A percentile compares a stretch with the other conserved stretches of the same genome.
These are phyloP conservation scores for Dactylorhiza incarnata DNA, from an alignment of 106 monocot genomes.

Conservation along the genomic window DNA sequence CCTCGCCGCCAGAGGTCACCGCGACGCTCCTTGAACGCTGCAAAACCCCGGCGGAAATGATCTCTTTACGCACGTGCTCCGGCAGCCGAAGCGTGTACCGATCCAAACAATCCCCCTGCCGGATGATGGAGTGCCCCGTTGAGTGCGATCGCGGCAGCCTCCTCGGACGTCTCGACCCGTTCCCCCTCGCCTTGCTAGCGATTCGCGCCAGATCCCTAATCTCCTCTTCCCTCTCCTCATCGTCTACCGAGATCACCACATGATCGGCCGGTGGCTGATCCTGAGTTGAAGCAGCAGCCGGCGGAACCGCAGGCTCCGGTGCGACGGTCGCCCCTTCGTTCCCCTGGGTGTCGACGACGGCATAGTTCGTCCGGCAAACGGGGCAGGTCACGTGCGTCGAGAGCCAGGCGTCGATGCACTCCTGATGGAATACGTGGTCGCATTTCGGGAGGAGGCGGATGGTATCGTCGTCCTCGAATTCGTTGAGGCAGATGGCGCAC, in stretches of 20 bases:
- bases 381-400: conserved; percentile 81
- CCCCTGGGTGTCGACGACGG: neutral
- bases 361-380: conserved; percentile 72
- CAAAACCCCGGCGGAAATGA: conserved; percentile 28
- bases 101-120: conserved; percentile 42
- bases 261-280: conserved; percentile 5
- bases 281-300: neutral
- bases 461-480: conserved; percentile 87
- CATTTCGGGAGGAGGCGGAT: conserved; percentile 80
- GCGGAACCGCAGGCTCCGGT: neutral
- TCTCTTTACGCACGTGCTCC: conserved; percentile 42
- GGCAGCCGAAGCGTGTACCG: conserved; percentile 78
- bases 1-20: conserved; percentile 17
- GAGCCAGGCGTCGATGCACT: conserved; percentile 95
- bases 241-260: conserved; percentile 26
- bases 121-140: conserved; percentile 52
- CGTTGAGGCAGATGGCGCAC: conserved; percentile 87
- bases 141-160: conserved; percentile 49
- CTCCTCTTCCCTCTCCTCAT: conserved; percentile 15
- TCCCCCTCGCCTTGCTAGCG: conserved; percentile 19
- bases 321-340: too few relatives aligned
- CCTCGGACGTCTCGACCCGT: conserved; percentile 20
- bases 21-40: conserved; percentile 34
- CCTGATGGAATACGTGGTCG: conserved; percentile 85
- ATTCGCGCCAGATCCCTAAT: conserved; percentile 23